Evolutionary conservation across 164 flowering plant species (phyloP).

Genomic region (Chimonanthus praecox): DNA sequence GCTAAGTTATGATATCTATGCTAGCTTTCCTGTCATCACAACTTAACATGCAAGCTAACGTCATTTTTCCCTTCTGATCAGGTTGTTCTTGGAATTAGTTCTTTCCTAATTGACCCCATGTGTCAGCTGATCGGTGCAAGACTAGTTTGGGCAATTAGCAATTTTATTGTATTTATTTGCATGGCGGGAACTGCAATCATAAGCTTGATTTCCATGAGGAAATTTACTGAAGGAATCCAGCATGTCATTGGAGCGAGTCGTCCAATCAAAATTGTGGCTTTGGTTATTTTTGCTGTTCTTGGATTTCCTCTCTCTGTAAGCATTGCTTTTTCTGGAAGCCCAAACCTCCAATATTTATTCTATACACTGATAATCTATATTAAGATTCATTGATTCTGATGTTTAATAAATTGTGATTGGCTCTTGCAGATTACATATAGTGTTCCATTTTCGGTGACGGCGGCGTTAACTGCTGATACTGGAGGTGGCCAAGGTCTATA

Average conservation of each 20-base stretch:
- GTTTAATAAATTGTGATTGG: constrained; percentile 5
- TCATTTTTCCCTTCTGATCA: constrained; percentile 16
- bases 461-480: constrained; percentile 86
- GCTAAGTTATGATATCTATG: constrained; percentile 2
- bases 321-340: background rate
- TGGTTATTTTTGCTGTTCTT: constrained; percentile 77
- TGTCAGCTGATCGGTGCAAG: constrained; percentile 75
- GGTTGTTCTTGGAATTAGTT: constrained; percentile 94
- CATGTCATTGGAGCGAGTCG: constrained; percentile 51
- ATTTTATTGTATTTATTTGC: constrained; percentile 81
- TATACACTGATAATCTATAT: background rate
- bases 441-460: constrained; percentile 90
- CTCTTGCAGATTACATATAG: constrained; percentile 78
- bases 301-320: constrained; percentile 97
- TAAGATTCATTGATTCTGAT: background rate
- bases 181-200: constrained; percentile 87
- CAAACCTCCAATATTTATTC: too few relatives aligned
- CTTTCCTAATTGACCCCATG: constrained; percentile 90
- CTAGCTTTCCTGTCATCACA: background rate
- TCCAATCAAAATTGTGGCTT: constrained; percentile 50
- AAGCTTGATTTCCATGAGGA: constrained; percentile 54
- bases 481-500: constrained; percentile 97
- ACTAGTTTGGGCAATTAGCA: constrained; percentile 90
- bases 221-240: constrained; percentile 51
- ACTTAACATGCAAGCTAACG: constrained; percentile 5